These are phyloP conservation scores for Escallonia herrerae DNA, from an alignment of 129 eudicot species.

Conservation along the genomic window DNA sequence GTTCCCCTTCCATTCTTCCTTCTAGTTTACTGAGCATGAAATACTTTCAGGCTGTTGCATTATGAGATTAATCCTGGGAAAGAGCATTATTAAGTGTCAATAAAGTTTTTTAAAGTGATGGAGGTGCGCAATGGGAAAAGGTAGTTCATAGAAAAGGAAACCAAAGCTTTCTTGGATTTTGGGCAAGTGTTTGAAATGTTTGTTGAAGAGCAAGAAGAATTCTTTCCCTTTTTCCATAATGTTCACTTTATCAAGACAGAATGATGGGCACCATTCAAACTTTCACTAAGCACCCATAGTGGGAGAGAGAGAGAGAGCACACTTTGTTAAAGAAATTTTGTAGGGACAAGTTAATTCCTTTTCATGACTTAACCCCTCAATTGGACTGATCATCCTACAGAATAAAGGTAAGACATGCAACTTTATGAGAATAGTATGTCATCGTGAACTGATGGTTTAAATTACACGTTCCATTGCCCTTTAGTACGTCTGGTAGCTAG, in stretches of 20 bases:
- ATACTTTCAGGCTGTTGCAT: neutral
- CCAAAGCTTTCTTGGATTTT: conserved; percentile 2
- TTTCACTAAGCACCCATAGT: neutral
- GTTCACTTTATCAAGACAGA: conserved; percentile 10
- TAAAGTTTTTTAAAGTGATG: neutral
- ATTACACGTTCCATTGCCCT: neutral
- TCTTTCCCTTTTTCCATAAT: neutral
- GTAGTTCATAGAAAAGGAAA: neutral
- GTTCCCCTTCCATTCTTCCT: neutral
- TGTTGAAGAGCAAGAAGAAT: conserved; percentile 3
- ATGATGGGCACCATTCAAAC: conserved; percentile 6
- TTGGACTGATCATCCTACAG: conserved; percentile 7
- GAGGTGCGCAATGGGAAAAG: neutral
- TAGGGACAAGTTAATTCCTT: conserved; percentile 6
- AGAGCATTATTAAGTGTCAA: neutral
- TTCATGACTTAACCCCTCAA: neutral
- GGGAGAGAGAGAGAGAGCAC: neutral
- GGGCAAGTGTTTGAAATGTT: neutral
- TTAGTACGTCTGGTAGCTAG: too few species aligned
- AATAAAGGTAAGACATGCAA: conserved; percentile 7
- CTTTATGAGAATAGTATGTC: neutral
- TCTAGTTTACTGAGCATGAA: too few species aligned
- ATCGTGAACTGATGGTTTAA: neutral
- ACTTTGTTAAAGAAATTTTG: neutral
- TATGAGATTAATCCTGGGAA: neutral